Evolutionary conservation across 331 rosid species (phyloP).

Genomic region (Malus hybrid): DNA sequence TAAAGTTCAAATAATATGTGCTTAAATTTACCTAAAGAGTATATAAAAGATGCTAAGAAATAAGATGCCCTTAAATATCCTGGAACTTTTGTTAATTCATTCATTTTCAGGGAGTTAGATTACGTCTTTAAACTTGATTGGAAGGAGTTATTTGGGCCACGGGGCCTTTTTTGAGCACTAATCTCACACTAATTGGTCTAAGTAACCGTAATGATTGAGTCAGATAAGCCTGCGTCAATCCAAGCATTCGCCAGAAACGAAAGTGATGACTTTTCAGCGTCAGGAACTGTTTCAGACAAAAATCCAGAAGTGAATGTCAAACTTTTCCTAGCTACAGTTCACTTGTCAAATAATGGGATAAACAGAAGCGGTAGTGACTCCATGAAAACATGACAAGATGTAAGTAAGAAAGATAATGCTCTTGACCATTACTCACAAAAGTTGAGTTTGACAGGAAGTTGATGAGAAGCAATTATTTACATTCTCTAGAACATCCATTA

Average conservation of each 20-base stretch:
- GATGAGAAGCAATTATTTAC: not conserved
- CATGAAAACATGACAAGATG: not conserved
- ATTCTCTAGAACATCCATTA: slow-evolving; percentile 16
- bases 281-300: too few species aligned
- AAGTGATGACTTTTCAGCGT: not conserved
- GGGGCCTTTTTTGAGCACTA: not conserved
- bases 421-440: slow-evolving; percentile 3
- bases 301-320: not conserved
- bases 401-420: not conserved
- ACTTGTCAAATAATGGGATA: not conserved
- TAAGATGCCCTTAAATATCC: not conserved
- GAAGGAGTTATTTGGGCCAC: not conserved
- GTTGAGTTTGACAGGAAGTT: slow-evolving; percentile 19
- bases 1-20: too few species aligned
- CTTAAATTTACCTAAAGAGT: too few species aligned
- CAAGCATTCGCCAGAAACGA: too few species aligned
- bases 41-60: too few species aligned
- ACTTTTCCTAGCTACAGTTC: not conserved
- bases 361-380: not conserved
- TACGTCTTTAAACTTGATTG: not conserved
- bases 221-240: not conserved
- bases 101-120: not conserved
- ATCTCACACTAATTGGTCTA: too few species aligned
- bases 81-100: not conserved
- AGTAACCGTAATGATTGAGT: not conserved